Evolutionary conservation across 495 filamentous ascomycete species (phyloP).

Genomic region (Hypoxylon lenormandii): DNA sequence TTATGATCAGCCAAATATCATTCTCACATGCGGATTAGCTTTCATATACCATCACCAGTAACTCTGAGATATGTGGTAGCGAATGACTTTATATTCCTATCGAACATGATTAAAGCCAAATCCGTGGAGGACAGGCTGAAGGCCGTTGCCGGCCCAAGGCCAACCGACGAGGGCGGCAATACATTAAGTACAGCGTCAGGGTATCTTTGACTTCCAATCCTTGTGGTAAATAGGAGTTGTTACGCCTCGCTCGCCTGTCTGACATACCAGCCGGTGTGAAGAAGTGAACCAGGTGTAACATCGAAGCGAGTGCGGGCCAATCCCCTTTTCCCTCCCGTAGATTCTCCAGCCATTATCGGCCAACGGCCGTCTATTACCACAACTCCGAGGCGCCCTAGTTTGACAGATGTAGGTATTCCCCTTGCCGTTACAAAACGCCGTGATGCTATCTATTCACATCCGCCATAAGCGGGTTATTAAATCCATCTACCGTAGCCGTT

Average conservation of each 20-base stretch:
- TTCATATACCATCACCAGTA: not conserved
- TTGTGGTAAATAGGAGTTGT: slow-evolving; percentile 37
- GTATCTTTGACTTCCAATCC: slow-evolving; percentile 43
- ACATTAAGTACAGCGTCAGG: slow-evolving; percentile 43
- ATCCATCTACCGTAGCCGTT: slow-evolving; percentile 67
- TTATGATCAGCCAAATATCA: no score
- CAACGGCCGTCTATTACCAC: slow-evolving; percentile 38
- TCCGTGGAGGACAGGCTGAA: slow-evolving; percentile 23
- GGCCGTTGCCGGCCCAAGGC: slow-evolving; percentile 25
- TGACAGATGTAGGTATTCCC: slow-evolving; percentile 38
- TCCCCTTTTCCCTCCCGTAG: slow-evolving; percentile 3
- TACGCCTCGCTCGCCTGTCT: slow-evolving; percentile 36
- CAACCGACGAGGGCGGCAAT: slow-evolving; percentile 38
- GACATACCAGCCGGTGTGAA: slow-evolving; percentile 44
- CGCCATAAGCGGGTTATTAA: slow-evolving; percentile 12
- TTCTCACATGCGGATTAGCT: no score
- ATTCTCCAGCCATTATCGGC: slow-evolving; percentile 37
- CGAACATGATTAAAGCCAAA: slow-evolving; percentile 36
- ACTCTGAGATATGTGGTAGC: slow-evolving; percentile 16
- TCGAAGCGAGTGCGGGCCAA: slow-evolving; percentile 49
- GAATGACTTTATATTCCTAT: slow-evolving; percentile 46
- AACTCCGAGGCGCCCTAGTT: slow-evolving; percentile 51
- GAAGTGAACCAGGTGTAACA: slow-evolving; percentile 50
- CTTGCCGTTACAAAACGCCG: slow-evolving; percentile 46
- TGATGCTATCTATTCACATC: slow-evolving; percentile 39